These are phyloP conservation scores for Ploettnerulaceae sp. DNA, from an alignment of 2,329 filamentous ascomycete species.

Conservation along the genomic window DNA sequence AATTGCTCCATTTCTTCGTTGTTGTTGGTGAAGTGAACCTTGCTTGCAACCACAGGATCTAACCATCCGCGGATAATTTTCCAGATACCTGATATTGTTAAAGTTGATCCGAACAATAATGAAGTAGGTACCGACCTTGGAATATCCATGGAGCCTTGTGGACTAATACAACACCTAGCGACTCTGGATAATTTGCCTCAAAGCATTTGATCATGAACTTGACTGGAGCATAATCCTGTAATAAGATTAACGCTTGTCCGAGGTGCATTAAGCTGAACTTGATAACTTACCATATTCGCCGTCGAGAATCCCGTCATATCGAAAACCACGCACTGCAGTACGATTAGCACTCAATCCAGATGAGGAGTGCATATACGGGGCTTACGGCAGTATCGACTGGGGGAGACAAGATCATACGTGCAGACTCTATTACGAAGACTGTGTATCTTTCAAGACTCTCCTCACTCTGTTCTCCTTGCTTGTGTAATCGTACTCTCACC, in stretches of 20 bases:
- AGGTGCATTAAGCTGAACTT: neutral
- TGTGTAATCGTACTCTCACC: slow-evolving; percentile 78
- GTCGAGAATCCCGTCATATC: slow-evolving; percentile 93
- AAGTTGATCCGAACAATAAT: slow-evolving; percentile 26
- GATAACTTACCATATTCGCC: slow-evolving; percentile 74
- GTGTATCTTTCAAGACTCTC: slow-evolving; percentile 83
- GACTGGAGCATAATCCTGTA: slow-evolving; percentile 82
- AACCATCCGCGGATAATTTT: slow-evolving; percentile 93
- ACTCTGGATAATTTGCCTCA: slow-evolving; percentile 97
- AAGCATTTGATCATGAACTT: slow-evolving; percentile 99
- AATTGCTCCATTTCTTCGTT: slow-evolving; percentile 73
- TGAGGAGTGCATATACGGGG: slow-evolving; percentile 25
- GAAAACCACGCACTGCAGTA: slow-evolving; percentile 74
- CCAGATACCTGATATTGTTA: slow-evolving; percentile 67
- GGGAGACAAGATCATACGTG: slow-evolving; percentile 72
- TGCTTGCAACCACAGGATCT: slow-evolving; percentile 89
- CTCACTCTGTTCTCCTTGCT: slow-evolving; percentile 74
- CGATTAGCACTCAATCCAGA: neutral
- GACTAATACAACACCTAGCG: slow-evolving; percentile 80
- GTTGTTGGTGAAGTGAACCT: slow-evolving; percentile 89
- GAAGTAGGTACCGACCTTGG: slow-evolving; percentile 52
- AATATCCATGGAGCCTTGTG: slow-evolving; percentile 98
- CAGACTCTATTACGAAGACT: slow-evolving; percentile 90
- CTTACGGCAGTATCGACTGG: slow-evolving; percentile 89
- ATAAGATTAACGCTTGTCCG: slow-evolving; percentile 18